Percentiles rank a stretch among this genome's conserved stretches.
Evolutionary conservation across 148 eudicot genomes (phyloP).

Genomic region (Tetragonia tetragonoides): DNA sequence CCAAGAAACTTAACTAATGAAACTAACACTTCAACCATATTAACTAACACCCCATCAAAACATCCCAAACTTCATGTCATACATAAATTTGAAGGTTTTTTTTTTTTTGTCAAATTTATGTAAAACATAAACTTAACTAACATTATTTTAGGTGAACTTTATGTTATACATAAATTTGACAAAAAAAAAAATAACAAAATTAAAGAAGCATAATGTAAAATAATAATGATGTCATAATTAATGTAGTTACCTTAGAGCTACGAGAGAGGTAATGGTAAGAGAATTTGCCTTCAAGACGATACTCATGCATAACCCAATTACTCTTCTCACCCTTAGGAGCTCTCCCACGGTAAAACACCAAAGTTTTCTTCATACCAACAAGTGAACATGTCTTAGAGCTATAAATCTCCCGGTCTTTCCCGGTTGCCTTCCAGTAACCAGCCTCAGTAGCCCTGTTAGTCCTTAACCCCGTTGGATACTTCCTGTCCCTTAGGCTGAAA

Average conservation of each 20-base stretch:
- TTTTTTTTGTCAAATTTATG: too few relatives aligned
- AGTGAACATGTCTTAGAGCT: conserved; percentile 71
- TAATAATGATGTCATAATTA: too few relatives aligned
- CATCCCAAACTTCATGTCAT: too few relatives aligned
- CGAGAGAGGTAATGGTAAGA: conserved; percentile 83
- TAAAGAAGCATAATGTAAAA: too few relatives aligned
- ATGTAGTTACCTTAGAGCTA: conserved; percentile 57
- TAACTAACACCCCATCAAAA: conserved; percentile 12
- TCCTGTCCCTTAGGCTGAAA: conserved; percentile 80
- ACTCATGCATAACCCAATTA: conserved; percentile 99
- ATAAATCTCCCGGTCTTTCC: conserved; percentile 85
- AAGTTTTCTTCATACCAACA: conserved; percentile 98
- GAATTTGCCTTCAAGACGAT: conserved; percentile 88
- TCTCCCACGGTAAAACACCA: conserved; percentile 87
- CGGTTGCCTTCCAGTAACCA: conserved; percentile 99
- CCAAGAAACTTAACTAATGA: not conserved
- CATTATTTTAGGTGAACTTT: too few relatives aligned
- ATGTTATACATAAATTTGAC: too few relatives aligned
- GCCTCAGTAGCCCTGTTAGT: conserved; percentile 90
- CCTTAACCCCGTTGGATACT: conserved; percentile 88
- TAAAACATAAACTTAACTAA: too few relatives aligned
- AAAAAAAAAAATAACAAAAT: not conserved
- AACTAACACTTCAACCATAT: not conserved
- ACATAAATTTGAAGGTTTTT: too few relatives aligned
- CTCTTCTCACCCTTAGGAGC: conserved; percentile 94